phyloP scores from a whole-genome alignment of 2,329 filamentous ascomycete species.

The Ascocoryne sarcoides region DNA sequence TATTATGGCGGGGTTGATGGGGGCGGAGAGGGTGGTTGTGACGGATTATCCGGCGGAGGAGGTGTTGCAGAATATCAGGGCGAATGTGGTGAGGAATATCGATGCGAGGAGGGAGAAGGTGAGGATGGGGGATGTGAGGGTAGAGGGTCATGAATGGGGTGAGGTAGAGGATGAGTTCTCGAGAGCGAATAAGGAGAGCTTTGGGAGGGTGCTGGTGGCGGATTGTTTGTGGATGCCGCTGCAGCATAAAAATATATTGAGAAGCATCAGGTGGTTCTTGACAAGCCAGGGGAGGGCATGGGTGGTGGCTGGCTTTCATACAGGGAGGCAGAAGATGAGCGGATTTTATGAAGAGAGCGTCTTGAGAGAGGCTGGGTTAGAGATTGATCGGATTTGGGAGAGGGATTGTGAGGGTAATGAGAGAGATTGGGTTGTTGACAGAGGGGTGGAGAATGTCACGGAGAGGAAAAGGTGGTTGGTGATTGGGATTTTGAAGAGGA shows the following conservation, averaged over 20 bases:
- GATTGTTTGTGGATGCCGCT: conserved; percentile 71
- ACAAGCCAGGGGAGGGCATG: conserved; percentile 41
- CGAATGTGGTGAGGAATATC: conserved; percentile 49
- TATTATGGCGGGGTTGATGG: conserved; percentile 40
- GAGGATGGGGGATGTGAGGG: conserved; percentile 31
- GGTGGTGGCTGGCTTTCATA: conserved; percentile 66
- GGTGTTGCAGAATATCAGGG: conserved; percentile 48
- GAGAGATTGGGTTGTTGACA: conserved; percentile 51
- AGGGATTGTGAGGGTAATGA: conserved; percentile 56
- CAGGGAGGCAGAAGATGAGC: conserved; percentile 56
- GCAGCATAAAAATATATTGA: conserved; percentile 58
- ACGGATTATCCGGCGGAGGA: conserved; percentile 60
- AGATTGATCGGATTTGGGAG: conserved; percentile 59
- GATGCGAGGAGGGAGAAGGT: conserved; percentile 1
- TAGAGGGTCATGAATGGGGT: conserved; percentile 60
- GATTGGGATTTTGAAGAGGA: conserved; percentile 41
- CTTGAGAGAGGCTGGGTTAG: conserved; percentile 43
- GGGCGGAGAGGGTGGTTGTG: conserved; percentile 40
- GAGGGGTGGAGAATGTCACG: conserved; percentile 51
- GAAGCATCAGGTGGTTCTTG: conserved; percentile 56
- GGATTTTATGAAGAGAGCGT: conserved; percentile 49
- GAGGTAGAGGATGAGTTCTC: conserved; percentile 30
- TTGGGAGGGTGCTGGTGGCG: conserved; percentile 57
- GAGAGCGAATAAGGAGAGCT: conserved; percentile 31
- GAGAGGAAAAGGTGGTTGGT: conserved; percentile 65